Evolutionary conservation across 345 rosid genomes (phyloP).

Genomic region (Arabis hirsuta): DNA sequence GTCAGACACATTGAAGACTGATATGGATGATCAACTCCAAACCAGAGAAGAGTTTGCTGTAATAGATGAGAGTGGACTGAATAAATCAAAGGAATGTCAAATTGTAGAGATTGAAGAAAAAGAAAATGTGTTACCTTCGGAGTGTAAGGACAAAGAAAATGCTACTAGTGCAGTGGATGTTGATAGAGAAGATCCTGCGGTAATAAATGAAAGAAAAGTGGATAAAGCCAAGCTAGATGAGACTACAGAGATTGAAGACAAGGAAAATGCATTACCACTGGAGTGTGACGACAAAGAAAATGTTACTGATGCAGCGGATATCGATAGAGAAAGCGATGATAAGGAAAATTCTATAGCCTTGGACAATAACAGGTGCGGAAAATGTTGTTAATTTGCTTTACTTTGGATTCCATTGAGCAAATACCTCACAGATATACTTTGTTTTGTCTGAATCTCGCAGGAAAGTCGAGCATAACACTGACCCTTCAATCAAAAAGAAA

Average conservation of each 20-base stretch:
- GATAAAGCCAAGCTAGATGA: conserved; percentile 39
- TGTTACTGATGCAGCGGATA: conserved; percentile 33
- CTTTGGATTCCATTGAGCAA: not conserved
- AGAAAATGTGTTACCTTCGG: conserved; percentile 31
- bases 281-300: conserved; percentile 53
- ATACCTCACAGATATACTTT: conserved; percentile 10
- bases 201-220: not conserved
- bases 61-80: too few relatives aligned
- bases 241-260: conserved; percentile 40
- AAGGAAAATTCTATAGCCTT: conserved; percentile 63
- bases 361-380: conserved; percentile 57
- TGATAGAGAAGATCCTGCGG: conserved; percentile 25
- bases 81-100: conserved; percentile 19
- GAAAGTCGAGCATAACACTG: conserved; percentile 31
- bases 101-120: conserved; percentile 41
- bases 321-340: conserved; percentile 48
- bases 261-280: conserved; percentile 30
- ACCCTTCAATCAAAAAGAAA: conserved; percentile 41
- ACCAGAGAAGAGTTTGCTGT: too few relatives aligned
- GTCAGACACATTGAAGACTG: too few relatives aligned
- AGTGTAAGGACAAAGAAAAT: conserved; percentile 51
- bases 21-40: too few relatives aligned
- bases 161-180: conserved; percentile 29
- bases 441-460: conserved; percentile 44
- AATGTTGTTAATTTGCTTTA: conserved; percentile 5